These are phyloP conservation scores for Geranium rotundifolium DNA, from an alignment of 345 rosid species.

Conservation along the genomic window DNA sequence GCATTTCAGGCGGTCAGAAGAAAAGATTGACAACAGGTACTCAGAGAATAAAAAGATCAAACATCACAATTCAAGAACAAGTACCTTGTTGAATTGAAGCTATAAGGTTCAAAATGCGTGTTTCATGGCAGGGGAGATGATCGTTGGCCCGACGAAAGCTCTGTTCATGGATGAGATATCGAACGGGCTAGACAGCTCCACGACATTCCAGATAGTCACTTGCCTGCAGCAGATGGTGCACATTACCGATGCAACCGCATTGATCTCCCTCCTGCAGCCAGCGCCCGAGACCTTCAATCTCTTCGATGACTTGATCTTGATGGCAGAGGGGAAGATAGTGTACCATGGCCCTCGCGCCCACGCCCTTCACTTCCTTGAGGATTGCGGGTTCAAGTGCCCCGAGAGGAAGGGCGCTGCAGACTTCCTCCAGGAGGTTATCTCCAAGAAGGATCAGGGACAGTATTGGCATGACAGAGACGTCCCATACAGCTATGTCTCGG, in stretches of 20 bases:
- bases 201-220: slow-evolving; percentile 54
- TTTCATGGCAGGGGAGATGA: slow-evolving; percentile 46
- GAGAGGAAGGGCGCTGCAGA: slow-evolving; percentile 59
- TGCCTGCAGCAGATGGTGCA: slow-evolving; percentile 60
- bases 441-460: slow-evolving; percentile 54
- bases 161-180: slow-evolving; percentile 80
- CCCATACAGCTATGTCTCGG: slow-evolving; percentile 35
- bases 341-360: slow-evolving; percentile 51
- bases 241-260: slow-evolving; percentile 35
- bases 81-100: background rate
- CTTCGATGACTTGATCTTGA: slow-evolving; percentile 53
- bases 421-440: slow-evolving; percentile 68
- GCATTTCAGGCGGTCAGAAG: slow-evolving; percentile 18
- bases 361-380: slow-evolving; percentile 48
- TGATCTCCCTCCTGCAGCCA: slow-evolving; percentile 69
- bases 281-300: slow-evolving; percentile 70
- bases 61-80: background rate
- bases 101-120: background rate
- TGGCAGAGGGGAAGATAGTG: slow-evolving; percentile 59
- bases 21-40: slow-evolving; percentile 14
- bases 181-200: slow-evolving; percentile 65
- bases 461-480: slow-evolving; percentile 32
- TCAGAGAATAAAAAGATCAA: background rate
- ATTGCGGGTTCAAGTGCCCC: slow-evolving; percentile 63
- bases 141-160: slow-evolving; percentile 55